These are phyloP conservation scores for Aureobasidium sp. DNA, from an alignment of 2,329 filamentous ascomycete genomes.

Conservation along the genomic window DNA sequence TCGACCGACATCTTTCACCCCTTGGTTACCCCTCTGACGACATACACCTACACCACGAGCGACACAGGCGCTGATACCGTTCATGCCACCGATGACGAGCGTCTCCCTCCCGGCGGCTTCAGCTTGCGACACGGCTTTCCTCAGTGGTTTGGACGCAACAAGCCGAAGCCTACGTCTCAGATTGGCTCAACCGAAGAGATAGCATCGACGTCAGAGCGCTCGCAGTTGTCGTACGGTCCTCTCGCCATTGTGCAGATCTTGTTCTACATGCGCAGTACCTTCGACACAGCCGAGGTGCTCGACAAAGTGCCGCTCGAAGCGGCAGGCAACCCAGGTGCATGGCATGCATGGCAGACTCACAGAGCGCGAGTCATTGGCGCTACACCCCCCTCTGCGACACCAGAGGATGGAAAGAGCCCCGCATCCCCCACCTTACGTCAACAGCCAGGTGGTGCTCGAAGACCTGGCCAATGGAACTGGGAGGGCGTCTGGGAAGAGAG, in stretches of 20 bases:
- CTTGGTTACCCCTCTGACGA: slow-evolving; percentile 84
- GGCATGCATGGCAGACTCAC: slow-evolving; percentile 84
- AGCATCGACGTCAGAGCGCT: background rate
- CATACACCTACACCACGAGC: slow-evolving; percentile 82
- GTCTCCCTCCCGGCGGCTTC: slow-evolving; percentile 80
- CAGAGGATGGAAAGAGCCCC: slow-evolving; percentile 16
- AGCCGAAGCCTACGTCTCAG: slow-evolving; percentile 14
- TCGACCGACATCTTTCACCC: slow-evolving; percentile 92
- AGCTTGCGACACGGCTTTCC: slow-evolving; percentile 87
- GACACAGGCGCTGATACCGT: slow-evolving; percentile 67
- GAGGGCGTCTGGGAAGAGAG: slow-evolving; percentile 92
- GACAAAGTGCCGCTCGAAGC: slow-evolving; percentile 73
- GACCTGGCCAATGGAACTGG: slow-evolving; percentile 91
- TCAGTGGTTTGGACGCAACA: slow-evolving; percentile 61
- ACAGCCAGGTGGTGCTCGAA: slow-evolving; percentile 40
- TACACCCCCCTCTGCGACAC: slow-evolving; percentile 1
- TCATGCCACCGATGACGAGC: slow-evolving; percentile 73
- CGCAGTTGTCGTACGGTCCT: background rate
- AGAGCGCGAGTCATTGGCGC: slow-evolving; percentile 37
- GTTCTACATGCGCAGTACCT: slow-evolving; percentile 72
- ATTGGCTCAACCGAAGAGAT: background rate
- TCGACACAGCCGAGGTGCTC: slow-evolving; percentile 67
- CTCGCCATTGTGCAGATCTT: slow-evolving; percentile 50
- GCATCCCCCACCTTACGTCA: slow-evolving; percentile 20
- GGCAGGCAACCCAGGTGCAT: slow-evolving; percentile 83